Percentiles rank a stretch among this genome's conserved stretches.
phyloP scores from a whole-genome alignment of 139 green algal genomes.

The Chlamydomonas incerta region DNA sequence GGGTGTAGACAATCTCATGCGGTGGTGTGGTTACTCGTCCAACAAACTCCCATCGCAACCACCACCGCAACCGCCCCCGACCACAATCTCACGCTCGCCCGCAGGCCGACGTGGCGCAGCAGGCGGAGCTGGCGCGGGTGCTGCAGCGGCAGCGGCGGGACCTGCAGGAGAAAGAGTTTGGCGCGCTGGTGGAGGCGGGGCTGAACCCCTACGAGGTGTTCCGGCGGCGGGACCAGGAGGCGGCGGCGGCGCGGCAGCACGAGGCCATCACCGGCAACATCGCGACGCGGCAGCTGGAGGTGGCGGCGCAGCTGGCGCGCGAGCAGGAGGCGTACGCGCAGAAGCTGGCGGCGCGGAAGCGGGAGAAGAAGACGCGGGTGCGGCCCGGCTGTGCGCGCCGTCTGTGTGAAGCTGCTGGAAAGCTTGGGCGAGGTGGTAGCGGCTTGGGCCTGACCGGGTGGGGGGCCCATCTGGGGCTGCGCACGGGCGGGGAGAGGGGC shows the following conservation, averaged over 20 bases:
- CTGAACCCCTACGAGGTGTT: slow-evolving; percentile 78
- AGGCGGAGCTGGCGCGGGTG: slow-evolving; percentile 26
- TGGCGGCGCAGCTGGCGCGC: slow-evolving; percentile 47
- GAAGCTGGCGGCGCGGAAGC: slow-evolving; percentile 17
- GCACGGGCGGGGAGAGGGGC: too few relatives aligned
- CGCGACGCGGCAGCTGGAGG: slow-evolving; percentile 46
- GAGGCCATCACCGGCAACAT: slow-evolving; percentile 43
- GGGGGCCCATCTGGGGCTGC: too few relatives aligned
- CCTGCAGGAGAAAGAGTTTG: slow-evolving; percentile 56
- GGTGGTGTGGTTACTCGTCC: too few relatives aligned
- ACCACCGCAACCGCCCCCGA: too few relatives aligned
- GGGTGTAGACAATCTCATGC: too few relatives aligned
- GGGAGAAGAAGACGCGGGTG: slow-evolving; percentile 28
- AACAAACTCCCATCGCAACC: too few relatives aligned
- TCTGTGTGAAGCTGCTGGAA: too few relatives aligned
- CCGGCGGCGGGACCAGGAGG: slow-evolving; percentile 48
- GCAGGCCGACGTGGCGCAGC: slow-evolving; percentile 2
- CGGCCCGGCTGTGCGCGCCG: too few relatives aligned
- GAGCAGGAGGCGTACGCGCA: slow-evolving; percentile 62
- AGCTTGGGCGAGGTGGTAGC: too few relatives aligned
- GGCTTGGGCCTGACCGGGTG: too few relatives aligned
- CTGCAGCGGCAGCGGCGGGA: slow-evolving; percentile 59
- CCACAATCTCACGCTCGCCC: too few relatives aligned
- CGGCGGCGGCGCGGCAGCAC: slow-evolving; percentile 46
- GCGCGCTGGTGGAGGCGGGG: slow-evolving; percentile 57